Base-by-base conservation (phyloP, 2,329 filamentous ascomycete species). In the Colletotrichum chrysophilum region DNA sequence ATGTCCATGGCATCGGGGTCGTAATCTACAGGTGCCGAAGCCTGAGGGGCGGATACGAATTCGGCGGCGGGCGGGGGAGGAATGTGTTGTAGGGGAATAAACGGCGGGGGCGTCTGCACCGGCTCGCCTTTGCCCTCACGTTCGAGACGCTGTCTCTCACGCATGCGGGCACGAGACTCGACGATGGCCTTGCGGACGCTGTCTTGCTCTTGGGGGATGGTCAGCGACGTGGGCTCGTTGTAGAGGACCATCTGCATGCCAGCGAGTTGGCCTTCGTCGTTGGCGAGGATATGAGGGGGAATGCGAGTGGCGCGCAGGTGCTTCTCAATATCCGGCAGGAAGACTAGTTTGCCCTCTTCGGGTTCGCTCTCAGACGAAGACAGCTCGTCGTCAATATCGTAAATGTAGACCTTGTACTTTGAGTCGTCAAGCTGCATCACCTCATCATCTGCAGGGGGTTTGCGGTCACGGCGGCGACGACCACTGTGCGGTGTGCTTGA, bases 301-400 rank as follows among this genome's bases (percentile, higher is more conserved):
- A 93, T 92, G 67, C 96, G 95, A 76, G 93, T 93, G 74, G 90
- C 89, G 77, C 89, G 89, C 68, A 98, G 89, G 82, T 95, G 94
- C 85, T 94, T 95, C 82, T 96, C 94, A 70, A 98, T 94, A 82
- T 97, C 95, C 1, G 95, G 93, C 1, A 98, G 89, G 86, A 98
- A 96, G 81, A 96, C 89, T 62, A 97, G 90, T 78, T 88, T 90
- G 78, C 90, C 89, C 26, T 91, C 88, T 76, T 90, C 88, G 71
- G 92, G 89, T 56, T 91, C 87, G 64, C 88, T 86, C 76, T 94
- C 91, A 32, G 84, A 83, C 9, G 86, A 87, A 16, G 93, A 93
- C 36, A 98, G 90, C 85, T 98, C 96, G 79, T 94, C 94, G 82
- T 98, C 96, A 12, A 99, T 89, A 84, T 97, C 93, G 87, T 96